Base-by-base conservation (phyloP, 2,329 filamentous ascomycete species). In the Fusarium virguliforme region DNA sequence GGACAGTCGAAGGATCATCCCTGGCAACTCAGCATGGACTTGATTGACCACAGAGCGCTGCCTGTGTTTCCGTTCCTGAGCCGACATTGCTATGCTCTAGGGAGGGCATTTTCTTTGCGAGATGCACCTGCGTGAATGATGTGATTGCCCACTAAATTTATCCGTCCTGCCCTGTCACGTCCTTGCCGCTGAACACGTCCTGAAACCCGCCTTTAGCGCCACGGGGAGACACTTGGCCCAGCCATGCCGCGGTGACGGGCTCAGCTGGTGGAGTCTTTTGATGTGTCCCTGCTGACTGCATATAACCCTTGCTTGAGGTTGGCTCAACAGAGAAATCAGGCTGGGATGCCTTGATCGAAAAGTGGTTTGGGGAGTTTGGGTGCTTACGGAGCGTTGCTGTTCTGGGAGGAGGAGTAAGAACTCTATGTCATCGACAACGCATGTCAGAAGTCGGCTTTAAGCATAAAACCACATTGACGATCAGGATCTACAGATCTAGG, bases 271-370 rank as follows among this genome's bases (percentile, higher is more conserved):
- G 43, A 48, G 43, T 18, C 43, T 30, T 18, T 18, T 48, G 43
- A 48, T 28, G 43, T 48, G 43, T 48, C 24, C 24, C 28, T 48
- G 43, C 43, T 48, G 43, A 48, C 43, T 48, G 43, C 43, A 48
- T 48, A 48, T 48, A 15, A 48, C 43, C 43, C 43, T 48, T 48
- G 43, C 43, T 48, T 48, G 24, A 30, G n/a, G 43, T 26, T 30
- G 43, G 43, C 24, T 48, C 8, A 3, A 28, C 5, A n/a, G 28
- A 26, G 43, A 10, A 4, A 8, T 46, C 8, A 28, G 15, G 15
- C 24, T n/a, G 24, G 24, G 24, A 48, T 48, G 43, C 28, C 24
- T n/a, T 48, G 43, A 9, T 48, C 4, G 13, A 46, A 46, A 46
- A 48, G 43, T 24, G 43, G 43, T n/a, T 48, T 8, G 12, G 15